phyloP scores from a whole-genome alignment of 2,329 filamentous ascomycete genomes.

The Immersiporthe knoxdaviesiana region DNA sequence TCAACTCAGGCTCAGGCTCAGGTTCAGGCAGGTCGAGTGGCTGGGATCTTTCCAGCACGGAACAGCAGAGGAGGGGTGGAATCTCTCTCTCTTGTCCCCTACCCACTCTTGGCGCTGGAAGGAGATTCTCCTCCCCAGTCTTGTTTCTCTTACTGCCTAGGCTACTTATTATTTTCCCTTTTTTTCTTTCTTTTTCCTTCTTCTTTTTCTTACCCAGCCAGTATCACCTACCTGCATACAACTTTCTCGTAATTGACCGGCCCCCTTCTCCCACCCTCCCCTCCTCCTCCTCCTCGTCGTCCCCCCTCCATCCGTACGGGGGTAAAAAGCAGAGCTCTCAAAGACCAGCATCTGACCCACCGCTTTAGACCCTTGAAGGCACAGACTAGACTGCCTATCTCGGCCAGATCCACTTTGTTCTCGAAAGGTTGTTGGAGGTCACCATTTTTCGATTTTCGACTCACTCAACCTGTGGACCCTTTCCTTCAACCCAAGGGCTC shows the following conservation, averaged over 20 bases:
- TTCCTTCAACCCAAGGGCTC: not conserved
- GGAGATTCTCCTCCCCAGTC: not conserved
- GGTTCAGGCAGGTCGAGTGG: not conserved
- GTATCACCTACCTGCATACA: not conserved
- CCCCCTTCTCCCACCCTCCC: not conserved
- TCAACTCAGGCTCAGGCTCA: not conserved
- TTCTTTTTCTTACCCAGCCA: too few species aligned
- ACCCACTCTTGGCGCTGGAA: not conserved
- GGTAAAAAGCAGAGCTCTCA: not conserved
- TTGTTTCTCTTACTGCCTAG: not conserved
- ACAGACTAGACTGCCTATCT: slow-evolving; percentile 16
- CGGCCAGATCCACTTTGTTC: slow-evolving; percentile 19
- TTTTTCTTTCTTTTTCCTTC: not conserved
- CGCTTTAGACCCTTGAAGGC: not conserved
- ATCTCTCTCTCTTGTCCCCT: not conserved
- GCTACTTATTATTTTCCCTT: too few species aligned
- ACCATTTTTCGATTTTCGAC: not conserved
- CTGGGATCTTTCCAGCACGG: not conserved
- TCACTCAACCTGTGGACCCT: not conserved
- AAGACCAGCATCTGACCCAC: not conserved
- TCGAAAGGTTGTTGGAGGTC: slow-evolving; percentile 18
- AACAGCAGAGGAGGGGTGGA: not conserved
- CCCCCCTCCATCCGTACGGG: too few species aligned
- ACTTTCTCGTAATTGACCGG: not conserved
- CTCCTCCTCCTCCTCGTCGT: too few species aligned